Evolutionary conservation across 2,329 filamentous ascomycete genomes (phyloP).

Genomic region (Trichoderma simmonsii): DNA sequence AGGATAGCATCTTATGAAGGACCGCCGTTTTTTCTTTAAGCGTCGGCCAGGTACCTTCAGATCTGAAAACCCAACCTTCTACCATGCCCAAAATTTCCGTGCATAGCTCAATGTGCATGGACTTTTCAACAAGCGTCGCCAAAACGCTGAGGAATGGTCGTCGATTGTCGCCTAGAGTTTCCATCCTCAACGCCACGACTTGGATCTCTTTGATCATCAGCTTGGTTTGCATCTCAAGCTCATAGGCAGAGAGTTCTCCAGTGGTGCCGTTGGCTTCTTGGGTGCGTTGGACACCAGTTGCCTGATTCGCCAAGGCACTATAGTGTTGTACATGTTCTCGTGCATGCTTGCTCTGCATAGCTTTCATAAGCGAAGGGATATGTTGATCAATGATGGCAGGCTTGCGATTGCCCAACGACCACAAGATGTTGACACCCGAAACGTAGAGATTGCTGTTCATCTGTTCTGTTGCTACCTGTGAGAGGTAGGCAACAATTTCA

Average conservation of each 20-base stretch:
- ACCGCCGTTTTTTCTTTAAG: constrained; percentile 99
- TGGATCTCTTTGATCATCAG: constrained; percentile 95
- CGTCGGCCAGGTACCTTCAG: constrained; percentile 91
- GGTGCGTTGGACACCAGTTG: constrained; percentile 41
- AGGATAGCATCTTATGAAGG: constrained; percentile 97
- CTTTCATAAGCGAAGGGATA: constrained; percentile 85
- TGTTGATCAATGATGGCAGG: constrained; percentile 87
- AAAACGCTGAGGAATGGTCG: constrained; percentile 93
- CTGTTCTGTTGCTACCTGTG: constrained; percentile 81
- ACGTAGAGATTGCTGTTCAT: constrained; percentile 78
- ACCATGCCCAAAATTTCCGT: constrained; percentile 93
- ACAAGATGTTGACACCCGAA: constrained; percentile 87
- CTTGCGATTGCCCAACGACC: constrained; percentile 83
- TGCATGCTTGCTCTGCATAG: constrained; percentile 84
- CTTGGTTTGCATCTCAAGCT: constrained; percentile 83
- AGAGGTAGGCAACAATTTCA: constrained; percentile 82
- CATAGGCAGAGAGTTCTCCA: constrained; percentile 65
- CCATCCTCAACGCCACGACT: constrained; percentile 87
- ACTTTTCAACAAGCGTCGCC: constrained; percentile 92
- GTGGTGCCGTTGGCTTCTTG: constrained; percentile 54
- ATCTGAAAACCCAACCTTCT: constrained; percentile 93
- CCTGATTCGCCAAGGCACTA: constrained; percentile 53
- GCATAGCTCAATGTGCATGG: constrained; percentile 79
- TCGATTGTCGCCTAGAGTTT: constrained; percentile 83
- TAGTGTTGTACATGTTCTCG: constrained; percentile 87